Evolutionary conservation across 2,329 filamentous ascomycete genomes (phyloP), one percentile per base, ranked within the genome.

Genomic region (Colletotrichum caudatum): DNA sequence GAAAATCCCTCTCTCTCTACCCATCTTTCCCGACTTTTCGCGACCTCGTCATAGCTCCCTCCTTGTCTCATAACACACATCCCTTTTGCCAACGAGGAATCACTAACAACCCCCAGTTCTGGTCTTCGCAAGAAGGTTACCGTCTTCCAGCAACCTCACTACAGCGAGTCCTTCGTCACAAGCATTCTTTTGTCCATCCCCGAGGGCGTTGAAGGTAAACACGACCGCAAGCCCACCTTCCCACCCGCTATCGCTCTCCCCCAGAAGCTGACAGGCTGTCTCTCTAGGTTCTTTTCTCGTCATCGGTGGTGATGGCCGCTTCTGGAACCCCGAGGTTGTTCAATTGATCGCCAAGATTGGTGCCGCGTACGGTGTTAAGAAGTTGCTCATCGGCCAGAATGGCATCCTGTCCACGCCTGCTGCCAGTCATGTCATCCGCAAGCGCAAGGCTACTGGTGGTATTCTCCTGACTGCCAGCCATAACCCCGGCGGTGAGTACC

Each of bases 91-190:
- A 41, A 59, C 48, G 69, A 26, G 64, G 53, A 44, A 53, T 51
- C 72, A 44, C 54, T 59, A 44, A 58, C 67, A 39, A 44, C 71
- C 65, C 73, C 69, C 79, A 98, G 95, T 77, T 99, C 96, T 76
- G 96, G 96, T 83, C 94, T 99, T 83, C 94, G 96, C 75, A 99
- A 99, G 86, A 98, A 97, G 90, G 96, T 98, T 85, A 94, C 94
- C 80, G 93, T 97, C 81, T 99, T 99, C 88, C 94, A 99, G 84
- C 88, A 98, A 84, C 88, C 91, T 72, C 90, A 99, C 85, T 99
- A 99, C 89, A 95, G 94, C 83, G 96, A 99, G 85, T 91, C 95
- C 64, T 99, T 99, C 82, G 90, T 99, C 76, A 89, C 95, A 75
- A 95, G 94, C 83, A 97, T 98, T 81, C 90, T 99, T 76, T 90